Base-by-base conservation (phyloP, 805 yeast genomes). In the Maudiozyma bulderi region DNA sequence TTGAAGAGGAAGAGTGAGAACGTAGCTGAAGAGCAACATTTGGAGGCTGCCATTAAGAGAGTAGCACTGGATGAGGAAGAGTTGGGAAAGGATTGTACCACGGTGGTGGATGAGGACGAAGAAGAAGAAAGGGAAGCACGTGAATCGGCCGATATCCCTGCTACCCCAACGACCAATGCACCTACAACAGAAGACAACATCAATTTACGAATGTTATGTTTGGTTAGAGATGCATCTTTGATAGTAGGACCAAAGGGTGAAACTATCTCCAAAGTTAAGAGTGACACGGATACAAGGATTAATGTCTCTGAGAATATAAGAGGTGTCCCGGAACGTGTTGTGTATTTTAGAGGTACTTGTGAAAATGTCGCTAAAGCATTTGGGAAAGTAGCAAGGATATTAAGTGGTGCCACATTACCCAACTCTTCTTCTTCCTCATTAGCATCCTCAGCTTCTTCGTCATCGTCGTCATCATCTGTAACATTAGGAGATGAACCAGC, bases 211-310 rank as follows among this genome's bases (percentile, higher is more conserved):
- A 82, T 86, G 86, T 72, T 82, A 46, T 83, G 90, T 55, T 75
- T 79, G 3, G 85, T 83, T 13, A 82, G 79, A 55, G 90, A 86
- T 59, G 90, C 95, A 1, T 80, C 86, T 3, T 64, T 76, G 20
- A 73, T 86, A 43, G 91, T 86, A 13, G 95, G 95, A 0, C 82
- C 82, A 55, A 84, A 83, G 49, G 95, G 95, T n/a, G 87, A 82
- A 50, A 77, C 74, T 13, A 84, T 86, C 45, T 73, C 76, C 41
- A 81, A 74, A 51, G 75, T 86, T 48, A 79, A 86, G 55, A 81
- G 76, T 9, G 71, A 72, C 45, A 80, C 91, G 2, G 73, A 73
- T 48, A 83, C 86, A 7, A 73, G 84, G 54, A 74, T 86, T 42
- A 78, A 80, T 57, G 86, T 85, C 11, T 78, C 86, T 56, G 91